Conservation (phyloP, 2,329 filamentous ascomycete species). For the Venturia aucupariae region DNA sequence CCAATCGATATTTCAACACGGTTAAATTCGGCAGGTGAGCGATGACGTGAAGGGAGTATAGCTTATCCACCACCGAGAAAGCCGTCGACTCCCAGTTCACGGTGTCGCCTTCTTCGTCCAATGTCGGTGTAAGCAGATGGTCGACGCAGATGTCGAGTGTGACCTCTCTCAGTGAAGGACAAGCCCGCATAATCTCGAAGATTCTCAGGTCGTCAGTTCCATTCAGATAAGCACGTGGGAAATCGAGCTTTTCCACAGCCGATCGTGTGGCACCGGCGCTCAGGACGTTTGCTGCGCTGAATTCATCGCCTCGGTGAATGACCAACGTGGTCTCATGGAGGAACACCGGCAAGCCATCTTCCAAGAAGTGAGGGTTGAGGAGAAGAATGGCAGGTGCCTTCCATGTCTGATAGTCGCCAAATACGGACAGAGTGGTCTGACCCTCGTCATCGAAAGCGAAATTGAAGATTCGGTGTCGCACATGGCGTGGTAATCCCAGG, state of each 20-base stretch:
- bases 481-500: background rate
- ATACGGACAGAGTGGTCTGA: background rate
- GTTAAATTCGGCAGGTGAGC: background rate
- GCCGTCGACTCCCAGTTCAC: slow-evolving; percentile 2
- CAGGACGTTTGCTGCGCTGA: background rate
- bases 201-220: background rate
- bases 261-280: background rate
- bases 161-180: background rate
- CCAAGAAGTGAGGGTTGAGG: background rate
- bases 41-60: background rate
- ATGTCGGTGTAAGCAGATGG: background rate
- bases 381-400: background rate
- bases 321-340: background rate
- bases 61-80: background rate
- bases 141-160: background rate
- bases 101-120: background rate
- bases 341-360: background rate
- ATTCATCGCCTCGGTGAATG: background rate
- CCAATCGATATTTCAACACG: slow-evolving; percentile 1
- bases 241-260: background rate
- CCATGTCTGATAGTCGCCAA: background rate
- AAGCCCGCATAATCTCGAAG: background rate
- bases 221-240: background rate
- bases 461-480: background rate
- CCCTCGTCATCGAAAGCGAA: background rate